phyloP scores from a whole-genome alignment of 2,329 filamentous ascomycete species.

The Penicillium decumbens region DNA sequence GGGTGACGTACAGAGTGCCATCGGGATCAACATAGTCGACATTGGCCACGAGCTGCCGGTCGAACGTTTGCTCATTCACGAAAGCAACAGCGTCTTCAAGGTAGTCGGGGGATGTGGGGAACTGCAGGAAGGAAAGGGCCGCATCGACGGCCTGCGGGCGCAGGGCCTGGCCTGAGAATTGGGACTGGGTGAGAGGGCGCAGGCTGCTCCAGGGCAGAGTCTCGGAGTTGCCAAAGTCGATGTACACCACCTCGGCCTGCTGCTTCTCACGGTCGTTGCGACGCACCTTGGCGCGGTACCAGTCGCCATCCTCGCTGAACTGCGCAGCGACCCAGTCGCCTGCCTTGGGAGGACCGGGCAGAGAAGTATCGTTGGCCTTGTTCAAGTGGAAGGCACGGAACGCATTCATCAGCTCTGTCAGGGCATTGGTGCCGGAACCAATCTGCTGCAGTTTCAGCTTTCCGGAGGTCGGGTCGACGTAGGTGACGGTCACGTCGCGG shows the following conservation, averaged over 20 bases:
- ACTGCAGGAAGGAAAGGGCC: slow-evolving; percentile 79
- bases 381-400: slow-evolving; percentile 90
- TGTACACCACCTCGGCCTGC: slow-evolving; percentile 84
- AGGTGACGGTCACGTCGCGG: slow-evolving; percentile 86
- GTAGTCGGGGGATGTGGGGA: slow-evolving; percentile 78
- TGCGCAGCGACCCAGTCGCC: slow-evolving; percentile 88
- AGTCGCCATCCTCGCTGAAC: slow-evolving; percentile 83
- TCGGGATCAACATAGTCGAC: slow-evolving; percentile 83
- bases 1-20: slow-evolving; percentile 75
- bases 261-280: slow-evolving; percentile 88
- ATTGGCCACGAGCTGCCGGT: slow-evolving; percentile 76
- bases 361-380: slow-evolving; percentile 68
- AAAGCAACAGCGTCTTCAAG: slow-evolving; percentile 72
- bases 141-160: slow-evolving; percentile 85
- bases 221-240: slow-evolving; percentile 96
- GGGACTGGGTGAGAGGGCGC: slow-evolving; percentile 70
- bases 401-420: slow-evolving; percentile 82
- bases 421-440: slow-evolving; percentile 74
- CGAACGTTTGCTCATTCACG: slow-evolving; percentile 69
- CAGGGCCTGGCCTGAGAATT: slow-evolving; percentile 77
- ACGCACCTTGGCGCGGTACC: slow-evolving; percentile 89
- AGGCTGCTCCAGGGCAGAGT: slow-evolving; percentile 78
- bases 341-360: slow-evolving; percentile 75
- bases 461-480: slow-evolving; percentile 71
- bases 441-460: slow-evolving; percentile 89